phyloP scores from a whole-genome alignment of 257 asterid genomes.

The Solanum paucissectum region DNA sequence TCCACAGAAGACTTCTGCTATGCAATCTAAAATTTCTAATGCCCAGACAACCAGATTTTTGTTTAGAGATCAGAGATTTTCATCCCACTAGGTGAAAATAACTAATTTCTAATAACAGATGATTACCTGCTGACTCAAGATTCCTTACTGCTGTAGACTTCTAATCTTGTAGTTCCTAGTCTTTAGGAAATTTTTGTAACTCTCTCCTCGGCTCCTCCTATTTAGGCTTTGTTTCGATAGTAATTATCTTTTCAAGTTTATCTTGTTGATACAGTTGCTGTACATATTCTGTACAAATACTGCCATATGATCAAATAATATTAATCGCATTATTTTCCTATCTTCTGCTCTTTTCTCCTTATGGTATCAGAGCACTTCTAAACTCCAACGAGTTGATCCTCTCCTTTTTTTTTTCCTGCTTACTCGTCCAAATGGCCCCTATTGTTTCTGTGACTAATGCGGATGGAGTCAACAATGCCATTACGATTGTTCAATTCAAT shows the following conservation, averaged over 20 bases:
- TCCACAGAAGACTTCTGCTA: background rate
- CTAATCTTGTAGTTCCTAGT: background rate
- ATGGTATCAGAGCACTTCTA: too few species aligned
- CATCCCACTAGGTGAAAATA: background rate
- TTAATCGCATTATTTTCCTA: too few species aligned
- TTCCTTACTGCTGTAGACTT: background rate
- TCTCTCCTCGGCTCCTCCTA: background rate
- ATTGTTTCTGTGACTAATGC: too few species aligned
- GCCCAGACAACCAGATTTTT: background rate
- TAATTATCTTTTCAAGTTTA: background rate
- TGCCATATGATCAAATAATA: too few species aligned
- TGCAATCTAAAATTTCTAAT: background rate
- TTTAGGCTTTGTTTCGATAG: background rate
- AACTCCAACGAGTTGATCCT: too few species aligned
- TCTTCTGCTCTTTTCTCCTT: too few species aligned
- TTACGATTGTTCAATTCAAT: too few species aligned
- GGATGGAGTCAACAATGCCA: too few species aligned
- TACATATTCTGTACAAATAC: too few species aligned
- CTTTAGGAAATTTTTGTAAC: background rate
- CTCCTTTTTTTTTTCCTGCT: too few species aligned
- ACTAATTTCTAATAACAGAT: background rate
- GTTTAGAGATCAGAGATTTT: background rate
- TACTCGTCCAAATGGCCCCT: too few species aligned
- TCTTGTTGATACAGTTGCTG: background rate
- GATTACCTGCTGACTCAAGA: background rate